Percentiles rank a stretch among this genome's conserved stretches.
Conservation (phyloP, 495 filamentous ascomycete species). For the Penicillium pulvis region DNA sequence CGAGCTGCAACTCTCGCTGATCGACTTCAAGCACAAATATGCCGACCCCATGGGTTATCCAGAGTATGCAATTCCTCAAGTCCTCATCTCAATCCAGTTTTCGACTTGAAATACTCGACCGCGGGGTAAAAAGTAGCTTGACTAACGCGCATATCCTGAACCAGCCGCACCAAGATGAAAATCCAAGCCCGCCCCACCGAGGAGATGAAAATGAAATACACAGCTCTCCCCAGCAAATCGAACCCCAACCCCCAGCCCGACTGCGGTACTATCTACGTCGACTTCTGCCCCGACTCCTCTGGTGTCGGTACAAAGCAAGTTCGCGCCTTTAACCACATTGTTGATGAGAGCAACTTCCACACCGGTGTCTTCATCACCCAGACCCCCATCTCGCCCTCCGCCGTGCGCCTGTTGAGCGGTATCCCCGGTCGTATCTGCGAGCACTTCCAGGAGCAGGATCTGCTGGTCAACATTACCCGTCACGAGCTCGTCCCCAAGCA, state of each 20-base stretch:
- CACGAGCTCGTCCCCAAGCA: slow-evolving; percentile 97
- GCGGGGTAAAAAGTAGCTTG: too few relatives aligned
- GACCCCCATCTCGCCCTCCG: slow-evolving; percentile 78
- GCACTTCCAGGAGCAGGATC: slow-evolving; percentile 91
- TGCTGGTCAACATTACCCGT: slow-evolving; percentile 97
- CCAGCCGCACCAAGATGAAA: slow-evolving; percentile 78
- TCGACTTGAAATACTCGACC: background rate
- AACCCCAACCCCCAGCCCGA: slow-evolving; percentile 67
- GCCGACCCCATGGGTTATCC: slow-evolving; percentile 67
- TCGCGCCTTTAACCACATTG: slow-evolving; percentile 80
- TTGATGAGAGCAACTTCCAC: slow-evolving; percentile 74
- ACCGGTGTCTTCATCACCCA: slow-evolving; percentile 87
- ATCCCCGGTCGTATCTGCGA: slow-evolving; percentile 81
- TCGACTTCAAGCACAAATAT: slow-evolving; percentile 70
- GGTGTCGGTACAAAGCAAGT: slow-evolving; percentile 87
- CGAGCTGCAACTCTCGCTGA: slow-evolving; percentile 79
- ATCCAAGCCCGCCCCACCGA: slow-evolving; percentile 82
- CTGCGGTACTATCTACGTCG: slow-evolving; percentile 88
- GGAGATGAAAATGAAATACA: slow-evolving; percentile 82
- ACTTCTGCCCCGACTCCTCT: slow-evolving; percentile 75
- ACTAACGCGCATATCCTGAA: slow-evolving; percentile 10
- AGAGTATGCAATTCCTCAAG: slow-evolving; percentile 54
- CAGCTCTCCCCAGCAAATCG: slow-evolving; percentile 60
- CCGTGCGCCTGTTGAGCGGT: slow-evolving; percentile 68
- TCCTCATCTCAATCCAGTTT: background rate